These are phyloP conservation scores for Podaxis pistillaris DNA, from an alignment of 768 basidiomycete genomes.

Conservation along the genomic window DNA sequence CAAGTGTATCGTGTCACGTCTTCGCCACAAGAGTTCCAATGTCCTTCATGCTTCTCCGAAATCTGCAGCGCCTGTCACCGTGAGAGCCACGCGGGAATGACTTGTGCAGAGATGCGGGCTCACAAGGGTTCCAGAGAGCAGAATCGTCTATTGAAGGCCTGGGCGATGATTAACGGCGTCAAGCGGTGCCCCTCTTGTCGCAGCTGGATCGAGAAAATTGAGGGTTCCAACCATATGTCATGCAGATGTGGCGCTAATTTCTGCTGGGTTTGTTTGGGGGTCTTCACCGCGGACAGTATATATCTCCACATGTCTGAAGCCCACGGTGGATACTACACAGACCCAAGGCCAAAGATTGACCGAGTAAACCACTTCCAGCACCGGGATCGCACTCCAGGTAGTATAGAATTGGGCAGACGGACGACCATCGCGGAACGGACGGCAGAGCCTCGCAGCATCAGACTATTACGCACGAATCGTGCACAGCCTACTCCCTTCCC, in stretches of 20 bases:
- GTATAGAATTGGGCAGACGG: not conserved
- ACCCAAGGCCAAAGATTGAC: not conserved
- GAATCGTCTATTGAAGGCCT: slow-evolving; percentile 39
- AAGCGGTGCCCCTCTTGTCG: slow-evolving; percentile 48
- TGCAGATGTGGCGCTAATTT: slow-evolving; percentile 49
- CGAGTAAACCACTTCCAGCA: too few relatives aligned
- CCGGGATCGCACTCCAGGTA: not conserved
- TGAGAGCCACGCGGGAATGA: slow-evolving; percentile 52
- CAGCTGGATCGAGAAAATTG: slow-evolving; percentile 45
- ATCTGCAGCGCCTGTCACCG: slow-evolving; percentile 50
- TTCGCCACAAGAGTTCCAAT: slow-evolving; percentile 32
- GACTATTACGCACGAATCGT: too few relatives aligned
- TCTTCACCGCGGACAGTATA: slow-evolving; percentile 14
- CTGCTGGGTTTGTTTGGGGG: slow-evolving; percentile 21
- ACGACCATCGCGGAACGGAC: too few relatives aligned
- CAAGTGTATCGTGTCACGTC: slow-evolving; percentile 54
- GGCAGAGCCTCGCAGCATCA: too few relatives aligned
- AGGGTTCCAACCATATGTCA: slow-evolving; percentile 55
- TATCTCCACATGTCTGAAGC: slow-evolving; percentile 17
- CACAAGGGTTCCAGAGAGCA: slow-evolving; percentile 36
- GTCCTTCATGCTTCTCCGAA: slow-evolving; percentile 49
- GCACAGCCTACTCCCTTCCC: too few relatives aligned
- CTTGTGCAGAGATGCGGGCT: slow-evolving; percentile 38
- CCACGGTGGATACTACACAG: slow-evolving; percentile 10
- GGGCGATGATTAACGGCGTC: slow-evolving; percentile 35